A percentile compares a stretch with the other conserved stretches of the same genome.
Conservation (phyloP, 768 basidiomycete genomes). For the Collybiopsis luxurians region DNA sequence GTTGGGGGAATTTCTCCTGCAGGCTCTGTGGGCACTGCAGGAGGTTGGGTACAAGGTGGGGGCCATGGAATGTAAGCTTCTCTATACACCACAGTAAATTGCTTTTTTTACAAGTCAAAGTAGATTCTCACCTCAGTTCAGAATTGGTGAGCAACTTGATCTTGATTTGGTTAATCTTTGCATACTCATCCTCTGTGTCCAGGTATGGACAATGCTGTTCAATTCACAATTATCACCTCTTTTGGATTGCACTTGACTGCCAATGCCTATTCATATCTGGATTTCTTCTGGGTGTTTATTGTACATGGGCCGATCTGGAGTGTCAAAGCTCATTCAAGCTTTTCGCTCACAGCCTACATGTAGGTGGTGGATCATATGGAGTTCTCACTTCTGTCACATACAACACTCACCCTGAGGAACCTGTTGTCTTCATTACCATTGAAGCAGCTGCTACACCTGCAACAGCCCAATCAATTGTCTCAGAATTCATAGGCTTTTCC, state of each 20-base stretch:
- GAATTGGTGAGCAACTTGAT: constrained; percentile 31
- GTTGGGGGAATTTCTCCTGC: constrained; percentile 41
- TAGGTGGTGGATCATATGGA: constrained; percentile 46
- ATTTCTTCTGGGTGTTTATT: constrained; percentile 45
- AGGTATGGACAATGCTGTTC: constrained; percentile 47
- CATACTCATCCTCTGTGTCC: not conserved
- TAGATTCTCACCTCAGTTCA: constrained; percentile 29
- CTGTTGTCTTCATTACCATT: constrained; percentile 26
- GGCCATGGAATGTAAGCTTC: constrained; percentile 37
- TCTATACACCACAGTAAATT: no score
- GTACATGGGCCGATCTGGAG: no score
- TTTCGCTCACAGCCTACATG: constrained; percentile 16
- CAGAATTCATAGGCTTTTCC: constrained; percentile 31
- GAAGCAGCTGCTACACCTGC: constrained; percentile 23
- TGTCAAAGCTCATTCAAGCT: no score
- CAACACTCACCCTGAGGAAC: constrained; percentile 34
- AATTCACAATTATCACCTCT: constrained; percentile 43
- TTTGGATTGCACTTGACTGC: constrained; percentile 34
- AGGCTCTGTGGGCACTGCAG: constrained; percentile 44
- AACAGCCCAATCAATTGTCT: constrained; percentile 25
- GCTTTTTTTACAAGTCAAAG: no score
- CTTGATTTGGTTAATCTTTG: not conserved
- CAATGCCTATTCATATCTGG: constrained; percentile 36
- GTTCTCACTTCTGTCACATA: constrained; percentile 47
- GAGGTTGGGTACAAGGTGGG: constrained; percentile 49